Evolutionary conservation across 306 rosid genomes (phyloP), one percentile per base, ranked within the genome.

Genomic region (Prunus armeniaca): DNA sequence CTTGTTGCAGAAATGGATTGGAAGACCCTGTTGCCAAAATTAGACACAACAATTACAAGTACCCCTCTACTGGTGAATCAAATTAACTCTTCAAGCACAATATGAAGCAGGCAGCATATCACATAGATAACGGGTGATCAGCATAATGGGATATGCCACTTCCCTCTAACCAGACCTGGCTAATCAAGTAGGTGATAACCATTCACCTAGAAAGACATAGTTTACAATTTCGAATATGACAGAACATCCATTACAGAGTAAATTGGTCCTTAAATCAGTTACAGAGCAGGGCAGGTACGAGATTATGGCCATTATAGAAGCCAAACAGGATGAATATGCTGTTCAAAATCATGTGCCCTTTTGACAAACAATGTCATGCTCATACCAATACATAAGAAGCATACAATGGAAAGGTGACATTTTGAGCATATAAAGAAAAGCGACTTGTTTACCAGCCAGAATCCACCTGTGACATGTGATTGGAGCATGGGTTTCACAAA

Each of bases 401-500:
- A 20, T 54, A 25, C 18, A 51, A 76, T 30, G 12, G 30, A 30
- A 71, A 80, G 6, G n/a, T 13, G 43, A 30, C 28, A 45, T 51
- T 45, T 41, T 14, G 52, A 61, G 32, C 70, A 30, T 9, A 41
- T 9, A 25, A 58, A 64, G 12, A n/a, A 51, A 38, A 38, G 43
- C 43, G 17, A 47, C 10, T 71, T 45, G 15, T 68, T 54, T 86
- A 93, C 97, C 93, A 91, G 91, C 98, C 98, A 91, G 69, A 89
- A 93, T 52, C 97, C 97, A 30, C 98, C 98, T 34, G 87, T 87
- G 12, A 93, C 83, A 80, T 91, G 97, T 4, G 98, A 91, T 61
- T 71, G 96, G 24, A 93, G 96, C 97, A 93, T 93, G 63, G 98
- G 9, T 76, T 87, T 93, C 1, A 87, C 56, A 68, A 91, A 88